A percentile compares a stretch with the other conserved stretches of the same genome.
phyloP scores from a whole-genome alignment of 768 basidiomycete genomes.

The Podaxis sp. region DNA sequence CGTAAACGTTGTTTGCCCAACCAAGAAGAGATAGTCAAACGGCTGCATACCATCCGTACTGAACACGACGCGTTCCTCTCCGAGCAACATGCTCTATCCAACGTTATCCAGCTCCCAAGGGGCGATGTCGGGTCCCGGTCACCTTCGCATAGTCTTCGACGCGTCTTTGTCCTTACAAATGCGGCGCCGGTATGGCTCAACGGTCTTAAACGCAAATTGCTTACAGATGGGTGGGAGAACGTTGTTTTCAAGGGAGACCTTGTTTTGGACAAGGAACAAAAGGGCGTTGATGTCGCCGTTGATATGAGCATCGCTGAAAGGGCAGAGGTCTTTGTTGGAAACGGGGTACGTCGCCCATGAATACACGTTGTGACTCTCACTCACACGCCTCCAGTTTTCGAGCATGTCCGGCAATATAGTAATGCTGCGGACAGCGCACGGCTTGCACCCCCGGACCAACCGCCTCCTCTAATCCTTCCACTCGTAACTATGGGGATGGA shows the following conservation, averaged over 20 bases:
- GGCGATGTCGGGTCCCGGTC: neutral
- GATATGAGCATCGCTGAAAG: conserved; percentile 62
- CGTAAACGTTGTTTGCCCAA: conserved; percentile 44
- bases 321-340: conserved; percentile 62
- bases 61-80: conserved; percentile 26
- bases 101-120: neutral
- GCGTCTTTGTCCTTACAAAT: conserved; percentile 55
- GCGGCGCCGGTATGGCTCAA: conserved; percentile 44
- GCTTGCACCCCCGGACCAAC: conserved; percentile 37
- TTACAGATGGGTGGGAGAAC: conserved; percentile 50
- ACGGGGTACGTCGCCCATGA: conserved; percentile 46
- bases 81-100: neutral
- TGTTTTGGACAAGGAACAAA: conserved; percentile 45
- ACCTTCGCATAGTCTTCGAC: conserved; percentile 10
- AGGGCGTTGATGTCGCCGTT: conserved; percentile 48
- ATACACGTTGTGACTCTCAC: conserved; percentile 10
- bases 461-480: conserved; percentile 37
- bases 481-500: too few relatives aligned
- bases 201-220: conserved; percentile 36
- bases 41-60: conserved; percentile 33
- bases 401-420: conserved; percentile 52
- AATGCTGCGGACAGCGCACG: conserved; percentile 44
- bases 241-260: conserved; percentile 38
- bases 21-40: conserved; percentile 38
- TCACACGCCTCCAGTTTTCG: conserved; percentile 36